A percentile compares a stretch with the other conserved stretches of the same genome.
Conservation (phyloP, 2,329 filamentous ascomycete species). For the Fusarium beomiforme region DNA sequence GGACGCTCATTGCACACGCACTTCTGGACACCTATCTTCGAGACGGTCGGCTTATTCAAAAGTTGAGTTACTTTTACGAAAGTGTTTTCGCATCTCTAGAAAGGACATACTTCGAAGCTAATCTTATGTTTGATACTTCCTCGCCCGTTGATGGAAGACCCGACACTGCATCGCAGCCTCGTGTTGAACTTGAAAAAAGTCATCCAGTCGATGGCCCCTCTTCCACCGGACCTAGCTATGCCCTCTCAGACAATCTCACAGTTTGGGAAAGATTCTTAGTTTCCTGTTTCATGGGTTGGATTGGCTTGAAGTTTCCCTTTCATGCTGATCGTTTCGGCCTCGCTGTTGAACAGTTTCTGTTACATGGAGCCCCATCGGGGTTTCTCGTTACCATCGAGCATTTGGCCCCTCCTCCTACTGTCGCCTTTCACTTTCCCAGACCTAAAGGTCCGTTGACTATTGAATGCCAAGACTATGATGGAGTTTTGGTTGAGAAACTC, state of each 20-base stretch:
- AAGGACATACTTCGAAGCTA: rapidly evolving
- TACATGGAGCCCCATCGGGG: not conserved
- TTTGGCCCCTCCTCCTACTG: not conserved
- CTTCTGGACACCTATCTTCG: not conserved
- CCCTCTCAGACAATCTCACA: not conserved
- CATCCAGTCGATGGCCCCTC: too few relatives aligned
- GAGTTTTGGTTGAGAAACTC: not conserved
- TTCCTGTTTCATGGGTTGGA: not conserved
- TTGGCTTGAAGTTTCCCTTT: not conserved
- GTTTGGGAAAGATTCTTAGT: not conserved
- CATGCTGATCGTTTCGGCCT: not conserved
- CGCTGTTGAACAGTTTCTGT: not conserved
- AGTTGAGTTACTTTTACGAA: not conserved
- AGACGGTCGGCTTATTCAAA: not conserved
- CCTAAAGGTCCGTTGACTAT: not conserved
- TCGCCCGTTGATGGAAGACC: not conserved
- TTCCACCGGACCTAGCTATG: not conserved
- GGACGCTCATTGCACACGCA: not conserved
- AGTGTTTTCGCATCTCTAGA: not conserved
- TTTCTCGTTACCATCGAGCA: not conserved
- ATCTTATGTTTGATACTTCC: not conserved
- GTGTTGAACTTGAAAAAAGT: not conserved
- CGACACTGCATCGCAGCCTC: not conserved
- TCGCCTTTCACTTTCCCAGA: not conserved
- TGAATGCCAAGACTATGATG: not conserved